Evolutionary conservation across 768 basidiomycete species (phyloP).

Genomic region (Dioszegia crocea): DNA sequence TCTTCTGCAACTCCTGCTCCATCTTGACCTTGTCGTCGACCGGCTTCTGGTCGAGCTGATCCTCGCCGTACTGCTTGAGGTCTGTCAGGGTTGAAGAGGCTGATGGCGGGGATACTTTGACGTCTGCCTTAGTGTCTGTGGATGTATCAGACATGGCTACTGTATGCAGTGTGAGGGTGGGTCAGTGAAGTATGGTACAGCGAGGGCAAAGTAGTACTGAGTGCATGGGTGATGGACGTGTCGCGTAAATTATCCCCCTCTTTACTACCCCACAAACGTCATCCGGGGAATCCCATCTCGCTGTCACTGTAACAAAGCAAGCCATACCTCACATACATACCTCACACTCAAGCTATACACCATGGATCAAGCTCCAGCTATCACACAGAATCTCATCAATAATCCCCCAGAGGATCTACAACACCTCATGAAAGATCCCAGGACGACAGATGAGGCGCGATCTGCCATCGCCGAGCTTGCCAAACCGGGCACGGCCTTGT

Average conservation of each 20-base stretch:
- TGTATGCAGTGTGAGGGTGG: neutral
- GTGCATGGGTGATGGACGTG: too few species aligned
- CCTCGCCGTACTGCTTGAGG: neutral
- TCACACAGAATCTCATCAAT: constrained; percentile 28
- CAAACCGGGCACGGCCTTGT: neutral
- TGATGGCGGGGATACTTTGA: constrained; percentile 23
- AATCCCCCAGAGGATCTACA: constrained; percentile 39
- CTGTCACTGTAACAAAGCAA: constrained; percentile 6
- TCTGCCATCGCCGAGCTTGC: constrained; percentile 20
- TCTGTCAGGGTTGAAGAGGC: neutral
- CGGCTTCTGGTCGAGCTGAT: neutral
- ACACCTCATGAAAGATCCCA: constrained; percentile 30
- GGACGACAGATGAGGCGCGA: constrained; percentile 33
- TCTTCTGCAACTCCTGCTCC: constrained; percentile 16
- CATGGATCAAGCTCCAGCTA: constrained; percentile 41
- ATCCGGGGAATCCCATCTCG: too few species aligned
- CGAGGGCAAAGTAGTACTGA: neutral
- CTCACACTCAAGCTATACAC: neutral
- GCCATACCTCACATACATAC: neutral
- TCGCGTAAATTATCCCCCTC: too few species aligned
- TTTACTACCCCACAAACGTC: neutral
- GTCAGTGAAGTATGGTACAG: neutral
- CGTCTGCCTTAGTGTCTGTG: constrained; percentile 8
- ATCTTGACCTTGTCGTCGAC: neutral
- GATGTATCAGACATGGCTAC: constrained; percentile 2